Percentiles rank a stretch among this genome's conserved stretches.
These are phyloP conservation scores for Psilocybe tampanensis DNA, from an alignment of 768 basidiomycete genomes.

Conservation along the genomic window DNA sequence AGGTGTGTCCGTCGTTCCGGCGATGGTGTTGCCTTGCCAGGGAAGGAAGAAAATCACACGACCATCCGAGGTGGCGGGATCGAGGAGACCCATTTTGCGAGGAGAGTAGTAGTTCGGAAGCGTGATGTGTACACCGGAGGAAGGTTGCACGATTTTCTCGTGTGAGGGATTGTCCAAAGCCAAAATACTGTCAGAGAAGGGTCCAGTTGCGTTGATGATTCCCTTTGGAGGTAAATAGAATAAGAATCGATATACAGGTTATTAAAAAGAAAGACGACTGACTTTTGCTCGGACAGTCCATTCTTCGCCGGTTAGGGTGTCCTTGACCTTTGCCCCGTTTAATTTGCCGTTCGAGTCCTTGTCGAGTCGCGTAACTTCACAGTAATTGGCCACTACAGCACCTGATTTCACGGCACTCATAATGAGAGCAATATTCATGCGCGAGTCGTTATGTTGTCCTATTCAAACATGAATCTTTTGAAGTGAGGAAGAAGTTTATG, in stretches of 20 bases:
- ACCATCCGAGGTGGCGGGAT: constrained; percentile 94
- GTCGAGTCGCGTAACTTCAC: constrained; percentile 77
- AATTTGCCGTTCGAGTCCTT: constrained; percentile 70
- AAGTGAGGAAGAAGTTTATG: constrained; percentile 27
- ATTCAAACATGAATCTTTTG: neutral
- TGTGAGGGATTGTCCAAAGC: constrained; percentile 77
- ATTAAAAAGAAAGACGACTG: neutral
- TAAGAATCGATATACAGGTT: neutral
- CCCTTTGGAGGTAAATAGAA: constrained; percentile 47
- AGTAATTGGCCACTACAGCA: constrained; percentile 87
- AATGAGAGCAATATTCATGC: constrained; percentile 96
- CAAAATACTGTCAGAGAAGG: constrained; percentile 87
- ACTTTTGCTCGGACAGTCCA: constrained; percentile 85
- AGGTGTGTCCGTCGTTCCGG: constrained; percentile 92
- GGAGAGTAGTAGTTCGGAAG: constrained; percentile 98
- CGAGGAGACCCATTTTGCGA: constrained; percentile 91
- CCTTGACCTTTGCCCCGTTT: constrained; percentile 74
- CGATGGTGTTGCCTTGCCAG: constrained; percentile 98
- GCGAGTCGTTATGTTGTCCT: constrained; percentile 98
- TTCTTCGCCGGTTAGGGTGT: constrained; percentile 81
- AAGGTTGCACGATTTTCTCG: constrained; percentile 88
- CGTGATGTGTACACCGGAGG: constrained; percentile 94
- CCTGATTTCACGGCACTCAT: constrained; percentile 95
- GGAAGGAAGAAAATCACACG: constrained; percentile 99
- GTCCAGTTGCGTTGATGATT: constrained; percentile 96